These are phyloP conservation scores for Phytophthora cactorum DNA, from an alignment of 352 stramenopile genomes.

Conservation along the genomic window DNA sequence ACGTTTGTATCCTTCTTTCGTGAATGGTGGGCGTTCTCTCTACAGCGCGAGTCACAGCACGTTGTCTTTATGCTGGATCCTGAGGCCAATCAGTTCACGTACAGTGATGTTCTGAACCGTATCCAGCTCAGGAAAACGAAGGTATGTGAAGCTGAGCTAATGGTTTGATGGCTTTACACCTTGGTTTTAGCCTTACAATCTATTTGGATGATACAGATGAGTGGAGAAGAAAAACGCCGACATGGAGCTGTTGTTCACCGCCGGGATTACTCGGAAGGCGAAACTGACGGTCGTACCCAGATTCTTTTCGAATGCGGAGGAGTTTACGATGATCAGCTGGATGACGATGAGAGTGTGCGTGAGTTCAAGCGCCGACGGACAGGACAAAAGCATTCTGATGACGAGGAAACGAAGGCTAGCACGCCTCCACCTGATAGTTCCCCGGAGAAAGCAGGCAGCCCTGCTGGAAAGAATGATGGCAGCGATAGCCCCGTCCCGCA, in stretches of 20 bases:
- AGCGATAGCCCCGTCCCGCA: slow-evolving; percentile 31
- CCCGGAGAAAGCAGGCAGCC: slow-evolving; percentile 26
- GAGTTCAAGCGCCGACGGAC: slow-evolving; percentile 67
- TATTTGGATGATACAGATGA: slow-evolving; percentile 41
- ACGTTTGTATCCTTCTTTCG: slow-evolving; percentile 8
- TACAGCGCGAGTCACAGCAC: slow-evolving; percentile 68
- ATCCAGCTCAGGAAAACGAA: slow-evolving; percentile 88
- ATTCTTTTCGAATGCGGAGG: slow-evolving; percentile 69
- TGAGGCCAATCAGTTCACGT: slow-evolving; percentile 79
- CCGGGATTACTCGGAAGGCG: slow-evolving; percentile 73
- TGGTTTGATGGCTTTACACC: background rate
- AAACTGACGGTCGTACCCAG: slow-evolving; percentile 63
- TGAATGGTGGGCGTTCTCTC: slow-evolving; percentile 7
- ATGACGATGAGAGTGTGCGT: slow-evolving; percentile 68
- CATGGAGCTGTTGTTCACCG: slow-evolving; percentile 80
- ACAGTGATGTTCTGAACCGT: slow-evolving; percentile 75
- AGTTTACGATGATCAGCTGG: slow-evolving; percentile 69
- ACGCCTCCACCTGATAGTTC: slow-evolving; percentile 33
- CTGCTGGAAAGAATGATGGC: slow-evolving; percentile 31
- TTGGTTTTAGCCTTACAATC: slow-evolving; percentile 6
- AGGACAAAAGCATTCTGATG: slow-evolving; percentile 34
- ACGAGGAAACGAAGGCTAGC: slow-evolving; percentile 58
- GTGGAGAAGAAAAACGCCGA: slow-evolving; percentile 79
- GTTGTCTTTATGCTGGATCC: slow-evolving; percentile 82
- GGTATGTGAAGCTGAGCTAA: slow-evolving; percentile 28